Base-by-base conservation (phyloP, 768 basidiomycete genomes). In the Flagelloscypha sp. region DNA sequence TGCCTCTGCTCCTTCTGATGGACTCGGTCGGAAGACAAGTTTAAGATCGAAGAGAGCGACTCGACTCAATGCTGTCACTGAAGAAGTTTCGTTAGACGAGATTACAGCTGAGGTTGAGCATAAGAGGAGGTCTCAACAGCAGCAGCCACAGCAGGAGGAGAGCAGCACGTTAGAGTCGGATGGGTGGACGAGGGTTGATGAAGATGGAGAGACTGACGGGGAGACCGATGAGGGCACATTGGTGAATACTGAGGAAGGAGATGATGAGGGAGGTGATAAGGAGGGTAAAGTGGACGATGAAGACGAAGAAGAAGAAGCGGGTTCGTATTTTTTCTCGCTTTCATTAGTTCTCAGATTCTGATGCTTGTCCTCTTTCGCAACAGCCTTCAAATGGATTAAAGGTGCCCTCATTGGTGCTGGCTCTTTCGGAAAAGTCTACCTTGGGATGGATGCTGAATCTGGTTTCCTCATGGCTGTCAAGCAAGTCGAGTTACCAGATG, bases 381-480 rank as follows among this genome's bases (percentile, higher is more conserved):
- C 54, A 74, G 87, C 79, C 25, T 85, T 82, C 53, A 95, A 94
- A 57, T 97, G 93, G 92, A 90, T 93, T 61, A 93, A 93, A 48
- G 92, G 90, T 31, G 92, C 92, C 7, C 73, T 95, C 47, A 94
- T 95, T 44, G 90, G 93, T 43, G 84, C 89, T 30, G 90, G 89
- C 3, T 94, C 92, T 1, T 94, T 94, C 50, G 90, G 92, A 34
- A 88, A 89, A 52, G 90, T 95, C 24, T 95, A 89, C 58, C 77
- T 95, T 7, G 90, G 89, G 21, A 90, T 95, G 88, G 92, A 93
- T 57, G 86, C 89, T 1, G 72, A 83, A 13, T 84, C 72, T 33
- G 92, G 92, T 18, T 63, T 92, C 15, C 68, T 97, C 43, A 95
- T 97, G 92, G 92, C 92, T 25, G 92, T 97, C 45, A 97, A 97